phyloP scores from a whole-genome alignment of 164 flowering plant genomes.

The Euptelea pleiosperma region DNA sequence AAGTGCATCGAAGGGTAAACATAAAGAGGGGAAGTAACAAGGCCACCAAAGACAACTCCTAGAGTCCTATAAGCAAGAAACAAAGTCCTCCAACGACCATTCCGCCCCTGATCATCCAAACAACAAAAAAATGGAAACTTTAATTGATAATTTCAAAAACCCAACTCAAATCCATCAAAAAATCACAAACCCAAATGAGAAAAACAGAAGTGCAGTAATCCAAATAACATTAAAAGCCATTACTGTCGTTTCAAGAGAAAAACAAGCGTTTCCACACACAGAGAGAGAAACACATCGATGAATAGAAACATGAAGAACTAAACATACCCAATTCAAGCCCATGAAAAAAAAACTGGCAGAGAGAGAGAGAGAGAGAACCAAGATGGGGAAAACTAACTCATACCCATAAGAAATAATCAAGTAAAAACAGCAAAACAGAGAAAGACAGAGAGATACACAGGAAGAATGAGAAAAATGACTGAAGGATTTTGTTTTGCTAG shows the following conservation, averaged over 20 bases:
- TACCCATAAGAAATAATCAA: background rate
- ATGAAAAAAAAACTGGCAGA: background rate
- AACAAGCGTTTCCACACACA: background rate
- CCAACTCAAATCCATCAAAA: background rate
- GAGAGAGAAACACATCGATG: conserved; percentile 4
- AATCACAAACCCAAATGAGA: background rate
- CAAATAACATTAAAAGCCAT: background rate
- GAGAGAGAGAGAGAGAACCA: too few species aligned
- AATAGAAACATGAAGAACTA: too few species aligned
- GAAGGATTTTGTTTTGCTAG: background rate
- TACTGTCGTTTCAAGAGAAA: background rate
- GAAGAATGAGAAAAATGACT: background rate
- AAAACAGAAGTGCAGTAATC: background rate
- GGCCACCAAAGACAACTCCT: conserved; percentile 85
- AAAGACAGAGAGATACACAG: too few species aligned
- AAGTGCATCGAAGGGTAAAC: conserved; percentile 83
- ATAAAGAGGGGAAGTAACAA: conserved; percentile 79
- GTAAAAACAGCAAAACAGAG: too few species aligned
- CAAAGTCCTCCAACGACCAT: conserved; percentile 31
- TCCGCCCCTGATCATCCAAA: conserved; percentile 14
- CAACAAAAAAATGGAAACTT: background rate
- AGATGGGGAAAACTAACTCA: too few species aligned
- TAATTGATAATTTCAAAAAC: background rate
- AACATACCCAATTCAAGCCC: too few species aligned
- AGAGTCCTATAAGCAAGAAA: conserved; percentile 65